Base-by-base conservation (phyloP, 176 grass and related monocot genomes). In the Zea luxurians region DNA sequence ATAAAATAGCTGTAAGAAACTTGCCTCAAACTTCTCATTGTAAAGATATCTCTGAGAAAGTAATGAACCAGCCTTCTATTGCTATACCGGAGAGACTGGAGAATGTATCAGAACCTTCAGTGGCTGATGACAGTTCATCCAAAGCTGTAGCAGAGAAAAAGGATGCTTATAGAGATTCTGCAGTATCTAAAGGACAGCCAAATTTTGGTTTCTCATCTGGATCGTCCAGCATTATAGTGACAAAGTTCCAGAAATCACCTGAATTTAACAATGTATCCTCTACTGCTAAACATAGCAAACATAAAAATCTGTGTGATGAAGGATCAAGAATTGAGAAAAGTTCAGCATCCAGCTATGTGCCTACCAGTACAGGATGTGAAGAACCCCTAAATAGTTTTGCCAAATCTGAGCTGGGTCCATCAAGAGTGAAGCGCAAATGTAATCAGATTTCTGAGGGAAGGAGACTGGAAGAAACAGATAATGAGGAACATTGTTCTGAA, bases 241-340 rank as follows among this genome's bases (percentile, higher is more conserved):
- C 91, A 75, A 88, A 92, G 76, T 82, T 92, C 82, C 90, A 86
- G 66, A 72, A 66, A 46, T 84, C 90, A 90, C 70, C 80, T 85
- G 87, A 88, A 85, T 53, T 60, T 64, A 89, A 94, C 63, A 91
- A 83, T 78, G 50, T 73, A 37, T 61, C 64, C 7, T 78, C 61
- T 86, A 64, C 64, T 60, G 50, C 59, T 78, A 66, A 77, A 70
- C 76, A 82, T 72, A 70, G 71, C 41, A 61, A 76, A 78, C 59
- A 38, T 17, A 84, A 87, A 53, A 82, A 81, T 55, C 21, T 78
- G 69, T 82, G 83, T 83, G 95, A 92, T 68, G 88, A 98, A 88
- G 83, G 78, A 71, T 98, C 95, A 85, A 82, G 85, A 75, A 84
- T 88, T 61, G 91, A 92, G 44, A 92, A 90, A 85, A 89, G 83